Conservation (phyloP, 2,329 filamentous ascomycete genomes). For the Lithohypha guttulata region DNA sequence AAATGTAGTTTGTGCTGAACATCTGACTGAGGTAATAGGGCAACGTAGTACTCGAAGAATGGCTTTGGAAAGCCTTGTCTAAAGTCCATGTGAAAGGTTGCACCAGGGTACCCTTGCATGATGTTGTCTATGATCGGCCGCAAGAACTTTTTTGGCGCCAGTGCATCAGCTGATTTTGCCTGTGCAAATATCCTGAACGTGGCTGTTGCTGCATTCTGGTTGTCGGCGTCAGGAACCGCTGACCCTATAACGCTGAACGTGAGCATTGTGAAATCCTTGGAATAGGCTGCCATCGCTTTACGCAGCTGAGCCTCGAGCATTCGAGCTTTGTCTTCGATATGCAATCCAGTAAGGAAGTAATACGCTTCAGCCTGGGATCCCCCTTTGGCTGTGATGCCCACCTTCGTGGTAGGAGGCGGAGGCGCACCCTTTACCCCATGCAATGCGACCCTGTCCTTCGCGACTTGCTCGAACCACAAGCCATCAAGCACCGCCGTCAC, state of each 20-base stretch:
- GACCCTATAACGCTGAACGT: constrained; percentile 26
- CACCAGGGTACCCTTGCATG: constrained; percentile 33
- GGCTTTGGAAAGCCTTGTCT: constrained; percentile 28
- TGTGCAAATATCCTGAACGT: constrained; percentile 37
- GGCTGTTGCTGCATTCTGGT: constrained; percentile 34
- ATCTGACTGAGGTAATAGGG: constrained; percentile 21
- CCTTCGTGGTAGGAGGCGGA: constrained; percentile 42
- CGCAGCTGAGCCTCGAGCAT: constrained; percentile 38
- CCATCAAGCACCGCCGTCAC: constrained; percentile 43
- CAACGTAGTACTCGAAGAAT: constrained; percentile 26
- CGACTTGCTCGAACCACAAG: constrained; percentile 43
- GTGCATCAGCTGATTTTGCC: constrained; percentile 30
- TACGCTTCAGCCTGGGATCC: constrained; percentile 39
- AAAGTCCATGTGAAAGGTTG: constrained; percentile 29
- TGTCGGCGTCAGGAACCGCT: constrained; percentile 25
- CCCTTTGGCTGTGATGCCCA: constrained; percentile 37
- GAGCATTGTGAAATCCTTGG: constrained; percentile 25
- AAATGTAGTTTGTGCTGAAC: constrained; percentile 25
- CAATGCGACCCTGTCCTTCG: constrained; percentile 39
- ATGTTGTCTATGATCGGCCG: constrained; percentile 30
- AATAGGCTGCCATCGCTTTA: constrained; percentile 27
- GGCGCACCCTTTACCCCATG: constrained; percentile 33
- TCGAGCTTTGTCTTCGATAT: constrained; percentile 37
- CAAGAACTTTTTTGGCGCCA: constrained; percentile 27
- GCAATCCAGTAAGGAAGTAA: constrained; percentile 36